Conservation (phyloP, 176 grass and related monocot genomes). For the Cymbopogon citratus region DNA sequence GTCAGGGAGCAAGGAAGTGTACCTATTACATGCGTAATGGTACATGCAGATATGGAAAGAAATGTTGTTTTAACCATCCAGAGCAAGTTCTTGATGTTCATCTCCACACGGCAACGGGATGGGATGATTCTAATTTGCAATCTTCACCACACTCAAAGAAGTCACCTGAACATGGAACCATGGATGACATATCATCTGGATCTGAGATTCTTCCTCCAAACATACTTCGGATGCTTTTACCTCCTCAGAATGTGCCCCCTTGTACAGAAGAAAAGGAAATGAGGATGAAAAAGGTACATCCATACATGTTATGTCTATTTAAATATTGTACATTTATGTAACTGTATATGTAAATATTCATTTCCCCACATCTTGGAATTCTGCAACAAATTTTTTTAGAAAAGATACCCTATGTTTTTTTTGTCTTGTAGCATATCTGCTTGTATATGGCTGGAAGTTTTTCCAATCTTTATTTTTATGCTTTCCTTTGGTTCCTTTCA, state of each 20-base stretch:
- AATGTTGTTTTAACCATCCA: conserved; percentile 59
- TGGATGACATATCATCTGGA: conserved; percentile 10
- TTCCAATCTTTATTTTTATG: neutral
- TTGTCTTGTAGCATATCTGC: neutral
- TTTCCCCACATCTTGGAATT: neutral
- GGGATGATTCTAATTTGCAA: conserved; percentile 37
- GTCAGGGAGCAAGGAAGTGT: conserved; percentile 52
- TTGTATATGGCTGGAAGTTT: neutral
- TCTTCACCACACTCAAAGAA: conserved; percentile 20
- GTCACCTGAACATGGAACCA: conserved; percentile 14
- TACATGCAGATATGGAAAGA: conserved; percentile 51
- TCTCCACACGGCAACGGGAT: conserved; percentile 21
- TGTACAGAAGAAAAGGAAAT: conserved; percentile 27
- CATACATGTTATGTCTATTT: neutral
- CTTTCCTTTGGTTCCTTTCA: neutral
- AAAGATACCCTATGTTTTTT: neutral
- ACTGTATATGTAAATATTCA: neutral
- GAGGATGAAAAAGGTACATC: conserved; percentile 32
- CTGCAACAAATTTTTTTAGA: neutral
- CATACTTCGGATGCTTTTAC: conserved; percentile 56
- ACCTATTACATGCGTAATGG: conserved; percentile 47
- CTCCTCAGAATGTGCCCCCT: conserved; percentile 32
- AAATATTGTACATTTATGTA: neutral
- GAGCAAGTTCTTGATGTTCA: conserved; percentile 42
- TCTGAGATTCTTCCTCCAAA: conserved; percentile 35